Evolutionary conservation across 164 flowering plant genomes (phyloP), one percentile per base, ranked within the genome.

Genomic region (Cinnamomum micranthum): DNA sequence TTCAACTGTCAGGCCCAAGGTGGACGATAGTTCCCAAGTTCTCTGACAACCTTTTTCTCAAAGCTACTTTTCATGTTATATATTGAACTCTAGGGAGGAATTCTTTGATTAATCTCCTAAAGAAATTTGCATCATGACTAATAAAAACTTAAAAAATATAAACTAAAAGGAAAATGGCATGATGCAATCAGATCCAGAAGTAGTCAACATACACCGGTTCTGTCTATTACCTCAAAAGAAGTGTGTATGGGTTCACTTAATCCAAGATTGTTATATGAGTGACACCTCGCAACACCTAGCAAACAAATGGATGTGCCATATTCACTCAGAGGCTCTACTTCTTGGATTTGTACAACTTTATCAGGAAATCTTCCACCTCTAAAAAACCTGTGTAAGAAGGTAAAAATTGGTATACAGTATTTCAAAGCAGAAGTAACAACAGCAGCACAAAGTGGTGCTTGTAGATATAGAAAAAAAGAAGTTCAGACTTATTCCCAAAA

Each of bases 281-380:
- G 81, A 76, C 91, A 89, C 80, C 87, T 83, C 55, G 58, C 84
- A 73, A 71, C 78, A 71, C 69, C 83, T 10, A 90, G 88, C 41
- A 90, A 84, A 10, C 10, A 69, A 25, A 74, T 80, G 27, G 73
- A 71, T 50, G 73, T 35, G 74, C 76, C 69, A 35, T 87, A 69
- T 55, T 78, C 77, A 72, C 81, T 84, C 50, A 81, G 47, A 60
- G 90, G 90, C 67, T 89, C 94, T 73, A 93, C 71, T 76, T 89
- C 87, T 65, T 91, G 81, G 41, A 89, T 86, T 74, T 91, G 70
- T 78, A 92, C 80, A 60, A 91, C 87, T 78, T 91, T 94, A 28
- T 96, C 96, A 81, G 97, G 98, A 77, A 94, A 91, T 75, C 85
- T 91, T 47, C 96, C 90, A 50, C 98, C 98, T 82, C 90, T 88